These are phyloP conservation scores for Amanita rubescens DNA, from an alignment of 768 basidiomycete species.

Conservation along the genomic window DNA sequence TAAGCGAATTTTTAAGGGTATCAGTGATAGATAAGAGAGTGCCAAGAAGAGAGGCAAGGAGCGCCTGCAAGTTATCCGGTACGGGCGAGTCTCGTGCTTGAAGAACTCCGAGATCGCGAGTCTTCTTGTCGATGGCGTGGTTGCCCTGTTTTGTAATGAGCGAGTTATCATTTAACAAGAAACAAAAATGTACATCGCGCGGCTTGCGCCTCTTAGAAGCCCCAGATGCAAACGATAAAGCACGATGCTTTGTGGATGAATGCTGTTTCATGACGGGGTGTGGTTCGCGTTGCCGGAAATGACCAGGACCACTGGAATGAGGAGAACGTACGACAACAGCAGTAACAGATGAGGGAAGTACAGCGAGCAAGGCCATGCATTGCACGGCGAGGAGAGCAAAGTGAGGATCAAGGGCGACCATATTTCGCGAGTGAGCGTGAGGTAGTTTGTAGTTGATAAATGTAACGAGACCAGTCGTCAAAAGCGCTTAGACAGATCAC, in stretches of 20 bases:
- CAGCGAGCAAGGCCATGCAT: background rate
- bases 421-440: background rate
- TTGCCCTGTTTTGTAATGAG: background rate
- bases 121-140: background rate
- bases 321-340: slow-evolving; percentile 4
- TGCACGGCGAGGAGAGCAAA: slow-evolving; percentile 5
- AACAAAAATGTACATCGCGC: background rate
- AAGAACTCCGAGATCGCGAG: background rate
- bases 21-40: background rate
- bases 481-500: background rate
- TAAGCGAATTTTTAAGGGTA: background rate
- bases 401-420: slow-evolving; percentile 6
- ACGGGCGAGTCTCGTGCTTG: background rate
- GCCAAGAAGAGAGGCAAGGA: background rate
- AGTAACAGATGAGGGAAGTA: background rate
- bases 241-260: background rate
- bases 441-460: slow-evolving; percentile 2
- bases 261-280: background rate
- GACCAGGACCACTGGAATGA: background rate
- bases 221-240: too few relatives aligned
- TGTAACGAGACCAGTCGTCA: slow-evolving; percentile 9
- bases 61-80: background rate
- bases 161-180: background rate
- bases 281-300: background rate
- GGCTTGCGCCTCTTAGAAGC: background rate